phyloP scores from a whole-genome alignment of 495 filamentous ascomycete genomes.

The Letharia columbiana region DNA sequence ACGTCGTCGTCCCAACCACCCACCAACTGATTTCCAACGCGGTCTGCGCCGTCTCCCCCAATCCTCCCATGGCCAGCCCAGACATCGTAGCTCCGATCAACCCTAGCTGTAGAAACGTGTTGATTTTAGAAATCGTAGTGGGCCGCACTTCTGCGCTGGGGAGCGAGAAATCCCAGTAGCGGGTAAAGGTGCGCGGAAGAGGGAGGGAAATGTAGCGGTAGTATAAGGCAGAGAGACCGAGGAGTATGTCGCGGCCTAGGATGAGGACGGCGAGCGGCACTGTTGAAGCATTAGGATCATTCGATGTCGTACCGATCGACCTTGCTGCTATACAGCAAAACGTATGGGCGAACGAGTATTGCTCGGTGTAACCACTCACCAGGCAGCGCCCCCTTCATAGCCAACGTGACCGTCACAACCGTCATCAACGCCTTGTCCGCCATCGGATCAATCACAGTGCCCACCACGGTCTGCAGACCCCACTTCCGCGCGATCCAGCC shows the following conservation, averaged over 20 bases:
- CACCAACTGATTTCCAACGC: constrained; percentile 40
- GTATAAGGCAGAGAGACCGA: constrained; percentile 85
- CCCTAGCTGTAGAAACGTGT: constrained; percentile 71
- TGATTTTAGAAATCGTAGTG: constrained; percentile 83
- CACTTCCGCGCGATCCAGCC: constrained; percentile 84
- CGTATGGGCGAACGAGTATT: not conserved
- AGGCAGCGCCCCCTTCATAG: constrained; percentile 70
- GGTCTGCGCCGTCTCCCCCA: constrained; percentile 13
- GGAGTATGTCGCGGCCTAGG: constrained; percentile 77
- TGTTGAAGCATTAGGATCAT: constrained; percentile 25
- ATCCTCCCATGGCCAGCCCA: constrained; percentile 49
- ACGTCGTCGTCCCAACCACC: constrained; percentile 68
- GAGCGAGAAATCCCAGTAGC: constrained; percentile 98
- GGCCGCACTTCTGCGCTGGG: constrained; percentile 90
- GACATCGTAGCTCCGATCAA: constrained; percentile 71
- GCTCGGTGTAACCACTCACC: constrained; percentile 38
- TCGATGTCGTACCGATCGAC: not conserved
- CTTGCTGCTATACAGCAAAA: too few relatives aligned
- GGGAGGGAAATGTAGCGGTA: constrained; percentile 91
- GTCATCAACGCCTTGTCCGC: constrained; percentile 96
- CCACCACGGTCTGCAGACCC: constrained; percentile 86
- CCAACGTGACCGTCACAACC: constrained; percentile 72
- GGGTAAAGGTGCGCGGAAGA: constrained; percentile 76
- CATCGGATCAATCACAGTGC: constrained; percentile 94
- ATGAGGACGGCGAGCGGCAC: constrained; percentile 85